These are phyloP conservation scores for Coemansia sp. DNA, from an alignment of 192 early-diverging fungal genomes.

Conservation along the genomic window DNA sequence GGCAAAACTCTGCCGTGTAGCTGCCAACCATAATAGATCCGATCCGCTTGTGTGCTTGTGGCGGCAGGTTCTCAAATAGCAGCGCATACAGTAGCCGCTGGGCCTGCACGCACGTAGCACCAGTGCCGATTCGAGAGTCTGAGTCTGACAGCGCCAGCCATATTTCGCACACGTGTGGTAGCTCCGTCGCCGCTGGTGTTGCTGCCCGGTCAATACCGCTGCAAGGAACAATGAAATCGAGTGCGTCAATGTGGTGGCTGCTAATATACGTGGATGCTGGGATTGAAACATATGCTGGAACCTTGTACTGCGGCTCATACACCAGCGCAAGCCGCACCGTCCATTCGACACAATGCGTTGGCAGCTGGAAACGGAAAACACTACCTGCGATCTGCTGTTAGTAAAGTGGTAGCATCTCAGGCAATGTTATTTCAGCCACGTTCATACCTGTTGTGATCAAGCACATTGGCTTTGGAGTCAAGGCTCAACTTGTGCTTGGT, in stretches of 20 bases:
- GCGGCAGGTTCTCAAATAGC: slow-evolving; percentile 26
- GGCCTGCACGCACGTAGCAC: slow-evolving; percentile 8
- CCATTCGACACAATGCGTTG: slow-evolving; percentile 30
- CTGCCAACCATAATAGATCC: slow-evolving; percentile 21
- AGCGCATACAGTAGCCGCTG: slow-evolving; percentile 15
- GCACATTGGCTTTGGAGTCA: neutral
- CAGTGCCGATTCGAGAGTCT: neutral
- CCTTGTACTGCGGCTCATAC: slow-evolving; percentile 20
- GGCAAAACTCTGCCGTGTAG: slow-evolving; percentile 21
- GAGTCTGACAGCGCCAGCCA: slow-evolving; percentile 16
- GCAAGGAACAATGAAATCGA: slow-evolving; percentile 22
- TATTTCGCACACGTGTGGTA: slow-evolving; percentile 28
- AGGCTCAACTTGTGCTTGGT: neutral
- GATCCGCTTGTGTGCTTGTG: slow-evolving; percentile 3
- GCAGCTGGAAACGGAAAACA: slow-evolving; percentile 22
- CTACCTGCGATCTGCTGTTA: slow-evolving; percentile 11
- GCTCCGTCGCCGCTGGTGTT: neutral
- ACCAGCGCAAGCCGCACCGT: slow-evolving; percentile 16
- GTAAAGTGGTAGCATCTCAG: neutral
- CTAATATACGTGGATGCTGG: slow-evolving; percentile 3
- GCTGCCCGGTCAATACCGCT: neutral
- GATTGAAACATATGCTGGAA: slow-evolving; percentile 11
- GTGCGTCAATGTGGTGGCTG: slow-evolving; percentile 24
- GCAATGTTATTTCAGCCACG: neutral
- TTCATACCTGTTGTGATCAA: neutral